Percentiles rank a stretch among this genome's conserved stretches.
phyloP scores from a whole-genome alignment of 148 eudicot genomes.

The Chenopodium formosanum region DNA sequence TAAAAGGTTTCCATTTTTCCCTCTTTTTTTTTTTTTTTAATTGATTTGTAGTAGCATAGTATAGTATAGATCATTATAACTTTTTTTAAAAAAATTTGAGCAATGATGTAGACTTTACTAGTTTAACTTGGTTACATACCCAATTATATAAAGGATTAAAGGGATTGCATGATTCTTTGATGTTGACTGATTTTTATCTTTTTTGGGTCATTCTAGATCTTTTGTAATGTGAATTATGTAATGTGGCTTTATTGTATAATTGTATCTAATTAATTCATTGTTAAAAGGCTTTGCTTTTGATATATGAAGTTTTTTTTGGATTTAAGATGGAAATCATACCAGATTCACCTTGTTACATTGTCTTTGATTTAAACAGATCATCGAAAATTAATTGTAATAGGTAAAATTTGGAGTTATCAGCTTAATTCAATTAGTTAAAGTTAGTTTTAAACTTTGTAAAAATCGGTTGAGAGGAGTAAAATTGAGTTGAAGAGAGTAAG shows the following conservation, averaged over 20 bases:
- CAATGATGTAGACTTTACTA: too few relatives aligned
- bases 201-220: background rate
- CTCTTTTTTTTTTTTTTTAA: too few relatives aligned
- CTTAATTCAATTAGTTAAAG: background rate
- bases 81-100: too few relatives aligned
- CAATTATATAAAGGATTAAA: background rate
- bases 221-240: background rate
- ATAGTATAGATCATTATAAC: too few relatives aligned
- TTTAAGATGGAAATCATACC: background rate
- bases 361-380: background rate
- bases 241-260: too few relatives aligned
- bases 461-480: too few relatives aligned
- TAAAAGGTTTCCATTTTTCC: conserved; percentile 38
- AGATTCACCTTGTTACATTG: background rate
- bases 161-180: background rate
- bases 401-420: background rate
- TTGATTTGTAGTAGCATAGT: too few relatives aligned
- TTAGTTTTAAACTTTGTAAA: too few relatives aligned
- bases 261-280: too few relatives aligned
- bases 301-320: background rate
- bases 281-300: too few relatives aligned
- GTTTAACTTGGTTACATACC: too few relatives aligned
- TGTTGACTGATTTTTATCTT: background rate
- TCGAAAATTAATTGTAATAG: background rate
- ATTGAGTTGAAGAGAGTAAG: background rate